Evolutionary conservation across 257 asterid genomes (phyloP).

Genomic region (Primulina eburnea): DNA sequence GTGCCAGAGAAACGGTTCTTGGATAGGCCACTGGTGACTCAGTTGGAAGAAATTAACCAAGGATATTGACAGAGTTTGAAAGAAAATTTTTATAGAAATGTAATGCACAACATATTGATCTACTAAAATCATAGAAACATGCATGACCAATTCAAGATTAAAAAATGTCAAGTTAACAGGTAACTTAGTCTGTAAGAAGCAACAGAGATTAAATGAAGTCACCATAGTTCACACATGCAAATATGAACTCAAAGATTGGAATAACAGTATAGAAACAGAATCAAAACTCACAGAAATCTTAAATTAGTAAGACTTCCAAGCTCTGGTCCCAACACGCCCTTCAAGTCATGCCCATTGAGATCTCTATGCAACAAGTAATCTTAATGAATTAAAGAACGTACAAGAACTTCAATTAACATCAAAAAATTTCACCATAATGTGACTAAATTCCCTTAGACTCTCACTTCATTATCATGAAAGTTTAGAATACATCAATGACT

Average conservation of each 20-base stretch:
- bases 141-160: background rate
- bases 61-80: background rate
- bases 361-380: conserved; percentile 41
- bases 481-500: conserved; percentile 33
- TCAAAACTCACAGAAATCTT: conserved; percentile 59
- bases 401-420: background rate
- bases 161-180: background rate
- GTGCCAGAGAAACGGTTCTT: conserved; percentile 63
- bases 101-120: background rate
- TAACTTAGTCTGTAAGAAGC: background rate
- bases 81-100: background rate
- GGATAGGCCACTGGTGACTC: conserved; percentile 46
- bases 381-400: conserved; percentile 9
- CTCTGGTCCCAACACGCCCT: conserved; percentile 69
- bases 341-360: conserved; percentile 61
- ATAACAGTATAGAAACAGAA: conserved; percentile 10
- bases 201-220: background rate
- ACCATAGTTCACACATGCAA: background rate
- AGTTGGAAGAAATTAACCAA: conserved; percentile 16
- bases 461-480: background rate
- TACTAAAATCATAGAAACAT: background rate
- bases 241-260: background rate
- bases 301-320: conserved; percentile 67
- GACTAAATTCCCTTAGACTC: conserved; percentile 27
- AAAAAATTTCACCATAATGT: background rate